Percentiles rank a stretch among this genome's conserved stretches.
Evolutionary conservation across 2,329 filamentous ascomycete genomes (phyloP).

Genomic region (Fusarium verrucosum): DNA sequence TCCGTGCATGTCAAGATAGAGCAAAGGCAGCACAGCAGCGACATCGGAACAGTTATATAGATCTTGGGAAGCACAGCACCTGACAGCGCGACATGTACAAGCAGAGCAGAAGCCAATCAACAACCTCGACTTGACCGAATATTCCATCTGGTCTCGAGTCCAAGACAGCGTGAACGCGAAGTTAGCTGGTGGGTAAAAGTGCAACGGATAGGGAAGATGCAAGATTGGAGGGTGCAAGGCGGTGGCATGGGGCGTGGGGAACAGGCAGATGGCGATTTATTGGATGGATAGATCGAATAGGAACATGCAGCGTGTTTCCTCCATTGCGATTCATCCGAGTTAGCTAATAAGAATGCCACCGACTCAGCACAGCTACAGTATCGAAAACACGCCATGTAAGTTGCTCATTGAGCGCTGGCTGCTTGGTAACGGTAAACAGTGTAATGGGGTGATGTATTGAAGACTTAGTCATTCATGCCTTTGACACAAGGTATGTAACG

Average conservation of each 20-base stretch:
- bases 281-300: constrained; percentile 31
- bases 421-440: constrained; percentile 6
- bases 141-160: constrained; percentile 16
- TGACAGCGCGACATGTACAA: constrained; percentile 17
- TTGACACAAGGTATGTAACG: background rate
- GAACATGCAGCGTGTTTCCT: constrained; percentile 31
- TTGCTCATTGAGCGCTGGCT: background rate
- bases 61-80: constrained; percentile 20
- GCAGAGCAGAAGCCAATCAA: constrained; percentile 41
- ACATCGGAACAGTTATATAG: constrained; percentile 1
- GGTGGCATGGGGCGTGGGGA: constrained; percentile 25
- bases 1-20: constrained; percentile 19
- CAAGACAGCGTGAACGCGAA: constrained; percentile 1
- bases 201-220: constrained; percentile 6
- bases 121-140: constrained; percentile 41
- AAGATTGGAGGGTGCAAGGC: constrained; percentile 30
- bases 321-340: constrained; percentile 13
- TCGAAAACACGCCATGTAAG: background rate
- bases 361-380: background rate
- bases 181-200: constrained; percentile 24
- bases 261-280: constrained; percentile 18
- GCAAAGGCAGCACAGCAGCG: constrained; percentile 19
- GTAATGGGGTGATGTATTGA: background rate
- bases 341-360: constrained; percentile 22
- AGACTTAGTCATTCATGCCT: background rate